Evolutionary conservation across 1,139 yeast species (phyloP), one percentile per base, ranked within the genome.

Genomic region (Kurtzmaniella quercitrusa): DNA sequence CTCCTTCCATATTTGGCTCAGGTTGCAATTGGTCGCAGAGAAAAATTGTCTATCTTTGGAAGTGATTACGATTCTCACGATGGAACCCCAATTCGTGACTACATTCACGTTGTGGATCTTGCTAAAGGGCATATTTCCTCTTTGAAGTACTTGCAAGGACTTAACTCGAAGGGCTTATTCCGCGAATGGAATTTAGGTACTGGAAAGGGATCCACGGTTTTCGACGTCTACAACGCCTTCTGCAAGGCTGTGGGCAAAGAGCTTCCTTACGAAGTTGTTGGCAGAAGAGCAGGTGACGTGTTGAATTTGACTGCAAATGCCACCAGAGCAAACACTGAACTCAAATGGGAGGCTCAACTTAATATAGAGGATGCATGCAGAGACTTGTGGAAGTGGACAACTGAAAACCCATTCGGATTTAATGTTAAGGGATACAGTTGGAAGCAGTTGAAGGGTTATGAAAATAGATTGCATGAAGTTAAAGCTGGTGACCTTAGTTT

Each of bases 121-220:
- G 93, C 93, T n/a, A 71, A 71, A 54, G 95, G 94, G 40, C 94
- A 86, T 52, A 68, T 85, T 47, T 80, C 89, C 34, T 89, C 93
- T 7, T 68, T 86, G 53, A 66, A 75, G 40, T 80, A 82, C 59
- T 72, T 86, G 45, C 73, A 74, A 47, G 53, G 57, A n/a, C 53
- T 65, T 38, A 47, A 56, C 7, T 39, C 52, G 34, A 54, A 59
- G n/a, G 54, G 60, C 12, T 68, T 78, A 45, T 80, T 76, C 57
- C 74, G 91, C 44, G 93, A 81, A 56, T 87, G 94, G 94, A 87
- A 87, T 57, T 74, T 86, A 48, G 95, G 95, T 38, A 81, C 93
- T 19, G 95, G 95, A 38, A 76, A 71, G 37, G 95, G 95, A 5
- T 72, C 84, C 7, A 84, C 94, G 2, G 95, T 86, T 5, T 70